These are phyloP conservation scores for Amylostereum areolatum DNA, from an alignment of 1,284 basidiomycete genomes.

Conservation along the genomic window DNA sequence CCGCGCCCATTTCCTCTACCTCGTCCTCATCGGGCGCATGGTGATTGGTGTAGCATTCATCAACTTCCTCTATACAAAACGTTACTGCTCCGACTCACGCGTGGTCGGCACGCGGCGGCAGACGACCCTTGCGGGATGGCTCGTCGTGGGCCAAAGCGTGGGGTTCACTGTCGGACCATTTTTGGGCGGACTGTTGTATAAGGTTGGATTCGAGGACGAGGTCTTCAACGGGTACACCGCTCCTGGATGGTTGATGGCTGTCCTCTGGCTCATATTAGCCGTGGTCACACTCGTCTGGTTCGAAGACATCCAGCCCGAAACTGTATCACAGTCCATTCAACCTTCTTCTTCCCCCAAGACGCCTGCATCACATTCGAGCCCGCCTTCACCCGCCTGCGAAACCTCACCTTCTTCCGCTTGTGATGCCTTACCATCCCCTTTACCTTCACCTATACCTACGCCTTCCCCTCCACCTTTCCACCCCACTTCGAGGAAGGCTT, in stretches of 20 bases:
- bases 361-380: too few species aligned
- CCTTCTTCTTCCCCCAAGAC: too few species aligned
- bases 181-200: conserved; percentile 56
- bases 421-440: too few species aligned
- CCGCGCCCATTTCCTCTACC: conserved; percentile 38
- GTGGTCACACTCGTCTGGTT: too few species aligned
- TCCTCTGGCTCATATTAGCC: conserved; percentile 32
- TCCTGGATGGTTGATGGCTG: conserved; percentile 63
- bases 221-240: conserved; percentile 62
- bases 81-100: conserved; percentile 60
- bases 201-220: conserved; percentile 42
- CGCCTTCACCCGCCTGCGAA: too few species aligned
- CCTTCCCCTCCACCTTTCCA: too few species aligned
- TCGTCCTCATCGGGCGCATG: conserved; percentile 43
- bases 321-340: too few species aligned
- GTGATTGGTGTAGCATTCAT: conserved; percentile 41
- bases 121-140: conserved; percentile 57
- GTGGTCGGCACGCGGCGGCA: conserved; percentile 65
- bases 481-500: too few species aligned
- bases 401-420: too few species aligned
- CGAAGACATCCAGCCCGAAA: too few species aligned
- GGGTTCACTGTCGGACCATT: conserved; percentile 66
- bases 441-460: too few species aligned
- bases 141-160: conserved; percentile 58
- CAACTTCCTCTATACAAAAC: conserved; percentile 48